Evolutionary conservation across 441 rosid species (phyloP).

Genomic region (Populus hybrid): DNA sequence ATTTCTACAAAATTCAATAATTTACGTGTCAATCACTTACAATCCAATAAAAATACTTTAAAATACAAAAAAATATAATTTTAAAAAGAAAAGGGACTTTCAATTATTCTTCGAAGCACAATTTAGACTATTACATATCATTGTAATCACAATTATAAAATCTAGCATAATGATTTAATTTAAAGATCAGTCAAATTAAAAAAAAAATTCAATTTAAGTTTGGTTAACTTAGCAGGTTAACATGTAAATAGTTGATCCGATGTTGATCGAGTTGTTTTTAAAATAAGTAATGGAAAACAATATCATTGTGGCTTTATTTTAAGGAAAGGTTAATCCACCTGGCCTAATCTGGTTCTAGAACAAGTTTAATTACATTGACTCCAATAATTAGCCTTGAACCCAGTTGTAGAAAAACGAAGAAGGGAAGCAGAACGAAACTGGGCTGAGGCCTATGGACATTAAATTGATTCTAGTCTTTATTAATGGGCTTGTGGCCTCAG

Average conservation of each 20-base stretch:
- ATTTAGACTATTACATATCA: background rate
- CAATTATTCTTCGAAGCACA: background rate
- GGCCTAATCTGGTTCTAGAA: background rate
- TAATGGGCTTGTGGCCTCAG: background rate
- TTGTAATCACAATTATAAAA: too few relatives aligned
- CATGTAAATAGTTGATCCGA: background rate
- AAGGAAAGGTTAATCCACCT: background rate
- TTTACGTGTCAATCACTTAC: background rate
- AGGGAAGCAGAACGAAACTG: background rate
- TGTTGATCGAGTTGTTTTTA: background rate
- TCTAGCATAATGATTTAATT: too few relatives aligned
- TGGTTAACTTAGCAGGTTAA: background rate
- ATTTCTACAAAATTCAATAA: too few relatives aligned
- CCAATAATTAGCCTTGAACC: background rate
- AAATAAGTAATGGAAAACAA: background rate
- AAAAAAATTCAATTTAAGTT: too few relatives aligned
- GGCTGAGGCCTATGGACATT: background rate
- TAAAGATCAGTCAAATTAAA: background rate
- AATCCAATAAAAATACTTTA: background rate
- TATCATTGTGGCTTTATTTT: background rate
- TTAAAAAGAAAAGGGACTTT: too few relatives aligned
- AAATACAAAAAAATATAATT: too few relatives aligned
- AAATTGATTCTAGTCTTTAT: background rate
- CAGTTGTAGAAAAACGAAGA: background rate
- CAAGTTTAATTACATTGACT: background rate